Percentiles rank a stretch among this genome's conserved stretches.
These are phyloP conservation scores for Blumeria graminis DNA, from an alignment of 2,329 filamentous ascomycete genomes.

Conservation along the genomic window DNA sequence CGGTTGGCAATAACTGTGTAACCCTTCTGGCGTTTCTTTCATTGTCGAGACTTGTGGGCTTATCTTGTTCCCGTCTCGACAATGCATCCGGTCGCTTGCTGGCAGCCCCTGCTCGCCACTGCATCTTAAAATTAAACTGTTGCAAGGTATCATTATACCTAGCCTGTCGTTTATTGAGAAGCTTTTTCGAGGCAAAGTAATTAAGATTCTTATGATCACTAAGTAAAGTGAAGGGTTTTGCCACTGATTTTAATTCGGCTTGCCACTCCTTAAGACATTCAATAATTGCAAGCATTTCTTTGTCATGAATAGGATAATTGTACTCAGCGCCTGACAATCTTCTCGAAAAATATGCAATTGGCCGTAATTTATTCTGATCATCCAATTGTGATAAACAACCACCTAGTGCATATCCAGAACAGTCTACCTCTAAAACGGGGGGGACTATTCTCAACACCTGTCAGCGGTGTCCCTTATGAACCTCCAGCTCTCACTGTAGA, in stretches of 20 bases:
- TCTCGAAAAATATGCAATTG: neutral
- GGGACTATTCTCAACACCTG: too few relatives aligned
- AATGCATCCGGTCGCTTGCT: neutral
- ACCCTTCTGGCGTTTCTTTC: neutral
- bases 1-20: neutral
- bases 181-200: neutral
- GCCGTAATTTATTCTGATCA: neutral
- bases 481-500: too few relatives aligned
- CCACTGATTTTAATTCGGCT: neutral
- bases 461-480: too few relatives aligned
- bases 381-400: neutral
- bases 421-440: neutral
- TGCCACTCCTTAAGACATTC: neutral
- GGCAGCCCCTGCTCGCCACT: neutral
- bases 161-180: neutral
- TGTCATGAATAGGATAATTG: neutral
- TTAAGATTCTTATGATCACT: neutral
- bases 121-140: neutral
- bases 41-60: neutral
- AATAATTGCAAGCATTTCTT: neutral
- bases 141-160: neutral
- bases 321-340: neutral
- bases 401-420: neutral
- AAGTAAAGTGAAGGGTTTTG: neutral
- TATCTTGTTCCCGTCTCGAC: neutral